Percentiles rank a stretch among this genome's conserved stretches.
phyloP scores from a whole-genome alignment of 2,329 filamentous ascomycete species.

The Curvularia hawaiiensis region DNA sequence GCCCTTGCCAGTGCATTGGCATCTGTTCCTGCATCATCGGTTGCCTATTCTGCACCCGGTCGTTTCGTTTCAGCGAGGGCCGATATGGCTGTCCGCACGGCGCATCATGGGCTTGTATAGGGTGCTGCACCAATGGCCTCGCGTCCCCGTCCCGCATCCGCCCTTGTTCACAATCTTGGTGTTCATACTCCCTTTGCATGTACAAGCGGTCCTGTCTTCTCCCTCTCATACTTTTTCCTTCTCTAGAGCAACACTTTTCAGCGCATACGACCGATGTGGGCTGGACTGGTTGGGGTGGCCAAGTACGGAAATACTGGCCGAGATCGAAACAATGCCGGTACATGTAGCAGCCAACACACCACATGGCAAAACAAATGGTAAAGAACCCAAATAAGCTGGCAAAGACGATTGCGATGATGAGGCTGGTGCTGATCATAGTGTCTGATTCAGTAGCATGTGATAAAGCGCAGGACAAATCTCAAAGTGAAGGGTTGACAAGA shows the following conservation, averaged over 20 bases:
- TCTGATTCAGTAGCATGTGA: not conserved
- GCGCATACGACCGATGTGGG: conserved; percentile 4
- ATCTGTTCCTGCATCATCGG: not conserved
- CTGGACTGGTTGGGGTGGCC: not conserved
- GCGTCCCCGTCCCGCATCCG: not conserved
- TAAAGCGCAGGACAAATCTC: not conserved
- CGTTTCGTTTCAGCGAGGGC: not conserved
- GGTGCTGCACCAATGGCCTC: conserved; percentile 6
- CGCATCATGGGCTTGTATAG: conserved; percentile 5
- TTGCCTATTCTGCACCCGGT: not conserved
- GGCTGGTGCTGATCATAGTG: conserved; percentile 19
- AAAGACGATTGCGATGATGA: conserved; percentile 27
- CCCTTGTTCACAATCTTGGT: not conserved
- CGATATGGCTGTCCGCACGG: conserved; percentile 1
- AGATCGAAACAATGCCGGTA: conserved; percentile 23
- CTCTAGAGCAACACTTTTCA: conserved; percentile 8
- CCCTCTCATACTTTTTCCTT: conserved; percentile 8
- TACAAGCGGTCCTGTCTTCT: conserved; percentile 1
- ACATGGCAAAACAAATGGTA: conserved; percentile 26
- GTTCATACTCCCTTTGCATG: conserved; percentile 1
- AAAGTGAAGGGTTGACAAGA: not conserved
- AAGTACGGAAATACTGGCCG: conserved; percentile 22
- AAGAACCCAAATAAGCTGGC: conserved; percentile 28
- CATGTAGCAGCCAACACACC: conserved; percentile 26
- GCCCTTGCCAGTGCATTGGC: conserved; percentile 3